Base-by-base conservation (phyloP, 768 basidiomycete genomes). In the Chalciporus chontae region DNA sequence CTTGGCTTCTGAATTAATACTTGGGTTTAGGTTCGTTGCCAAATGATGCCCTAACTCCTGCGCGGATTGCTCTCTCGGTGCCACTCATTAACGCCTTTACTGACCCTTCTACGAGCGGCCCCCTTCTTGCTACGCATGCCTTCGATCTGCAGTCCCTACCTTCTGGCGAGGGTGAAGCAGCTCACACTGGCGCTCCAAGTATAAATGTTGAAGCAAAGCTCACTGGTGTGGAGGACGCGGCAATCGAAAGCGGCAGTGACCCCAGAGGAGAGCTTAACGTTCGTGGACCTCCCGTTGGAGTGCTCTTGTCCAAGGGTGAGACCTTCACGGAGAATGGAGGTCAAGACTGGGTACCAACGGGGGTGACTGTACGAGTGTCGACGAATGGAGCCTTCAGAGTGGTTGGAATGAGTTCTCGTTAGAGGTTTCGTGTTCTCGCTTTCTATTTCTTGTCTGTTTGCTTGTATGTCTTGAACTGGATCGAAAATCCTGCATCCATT, bases 181-280 rank as follows among this genome's bases (percentile, higher is more conserved):
- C 76, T 13, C 78, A 80, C 51, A 78, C 80, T 11, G 94, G 93
- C 4, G 84, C 92, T 3, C 94, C 94, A 3, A 79, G 83, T n/a
- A 75, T 84, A 47, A 94, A 94, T 59, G 73, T 93, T 0, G 94
- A 96, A 66, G 83, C 79, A 5, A 87, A 92, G 63, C 74, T 97
- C n/a, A 62, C 77, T 0, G 83, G 77, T 0, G 78, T 90, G 9
- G 73, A 84, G 38, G 90, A 94, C 47, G 73, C 72, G 1, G 65
- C 68, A 9, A 72, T 90, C 8, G 90, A 90, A 62, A 68, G 58
- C 3, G 89, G 87, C 3, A 76, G 56, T 3, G 85, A 91, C 57
- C 88, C 89, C 2, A 67, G 62, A 7, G 90, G 90, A 1, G 61
- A 64, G 21, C 67, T 92, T 40, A 49, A 77, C 31, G 75, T 90